Conservation (phyloP, 1,284 basidiomycete genomes). For the Mycena citricolor region DNA sequence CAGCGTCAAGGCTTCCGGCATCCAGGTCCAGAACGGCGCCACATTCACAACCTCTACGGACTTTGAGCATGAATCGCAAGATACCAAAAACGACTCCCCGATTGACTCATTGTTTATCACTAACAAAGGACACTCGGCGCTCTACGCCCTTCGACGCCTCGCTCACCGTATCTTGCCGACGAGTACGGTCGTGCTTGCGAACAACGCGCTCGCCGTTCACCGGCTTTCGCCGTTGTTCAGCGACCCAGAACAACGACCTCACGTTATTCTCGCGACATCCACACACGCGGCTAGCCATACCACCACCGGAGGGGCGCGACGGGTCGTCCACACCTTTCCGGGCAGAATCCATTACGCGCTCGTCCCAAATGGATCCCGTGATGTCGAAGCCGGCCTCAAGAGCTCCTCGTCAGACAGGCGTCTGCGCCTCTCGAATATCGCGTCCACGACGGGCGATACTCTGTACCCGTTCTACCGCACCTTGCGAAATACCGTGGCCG, state of each 20-base stretch:
- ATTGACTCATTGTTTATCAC: slow-evolving; percentile 82
- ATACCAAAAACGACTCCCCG: slow-evolving; percentile 11
- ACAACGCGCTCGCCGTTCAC: slow-evolving; percentile 92
- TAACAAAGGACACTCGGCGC: slow-evolving; percentile 74
- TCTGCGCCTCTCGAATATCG: slow-evolving; percentile 57
- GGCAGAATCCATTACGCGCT: slow-evolving; percentile 82
- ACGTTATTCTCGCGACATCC: slow-evolving; percentile 84
- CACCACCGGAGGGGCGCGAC: slow-evolving; percentile 49
- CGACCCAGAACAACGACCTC: slow-evolving; percentile 71
- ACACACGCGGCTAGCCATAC: slow-evolving; percentile 66
- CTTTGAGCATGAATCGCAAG: slow-evolving; percentile 32
- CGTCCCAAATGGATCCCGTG: slow-evolving; percentile 63
- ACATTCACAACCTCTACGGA: slow-evolving; percentile 40
- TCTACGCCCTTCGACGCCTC: slow-evolving; percentile 60
- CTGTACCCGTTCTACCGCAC: slow-evolving; percentile 49
- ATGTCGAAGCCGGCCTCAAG: slow-evolving; percentile 54
- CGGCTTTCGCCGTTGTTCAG: slow-evolving; percentile 72
- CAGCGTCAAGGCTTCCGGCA: slow-evolving; percentile 29
- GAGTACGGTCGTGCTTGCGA: slow-evolving; percentile 86
- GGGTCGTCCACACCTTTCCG: slow-evolving; percentile 71
- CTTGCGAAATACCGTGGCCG: slow-evolving; percentile 69
- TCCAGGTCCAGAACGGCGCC: slow-evolving; percentile 52
- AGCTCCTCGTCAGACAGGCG: slow-evolving; percentile 34
- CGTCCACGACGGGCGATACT: slow-evolving; percentile 40
- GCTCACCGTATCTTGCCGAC: slow-evolving; percentile 61